A percentile compares a stretch with the other conserved stretches of the same genome.
phyloP scores from a whole-genome alignment of 768 basidiomycete species.

The Agaricus blazei region DNA sequence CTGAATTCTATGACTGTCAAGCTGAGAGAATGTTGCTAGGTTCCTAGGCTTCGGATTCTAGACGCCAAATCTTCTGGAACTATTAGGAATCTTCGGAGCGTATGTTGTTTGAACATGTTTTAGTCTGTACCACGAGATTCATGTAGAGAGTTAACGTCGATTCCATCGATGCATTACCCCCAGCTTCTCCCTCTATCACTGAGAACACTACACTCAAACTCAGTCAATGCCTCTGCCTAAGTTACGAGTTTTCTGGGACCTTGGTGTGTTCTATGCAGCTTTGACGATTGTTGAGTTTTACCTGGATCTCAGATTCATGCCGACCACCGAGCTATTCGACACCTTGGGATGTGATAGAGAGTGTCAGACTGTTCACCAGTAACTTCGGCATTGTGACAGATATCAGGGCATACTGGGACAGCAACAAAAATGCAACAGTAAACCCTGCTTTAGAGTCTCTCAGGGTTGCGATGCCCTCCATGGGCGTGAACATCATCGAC shows the following conservation, averaged over 20 bases:
- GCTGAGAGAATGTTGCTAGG: neutral
- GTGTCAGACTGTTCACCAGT: conserved; percentile 2
- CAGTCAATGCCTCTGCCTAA: neutral
- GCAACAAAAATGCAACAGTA: neutral
- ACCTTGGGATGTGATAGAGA: conserved; percentile 3
- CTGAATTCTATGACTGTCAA: conserved; percentile 19
- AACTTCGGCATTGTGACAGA: conserved; percentile 6
- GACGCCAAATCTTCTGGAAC: neutral
- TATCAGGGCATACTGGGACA: conserved; percentile 11
- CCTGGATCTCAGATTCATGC: conserved; percentile 7
- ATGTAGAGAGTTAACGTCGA: neutral
- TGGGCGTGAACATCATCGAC: conserved; percentile 3
- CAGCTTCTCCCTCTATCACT: neutral
- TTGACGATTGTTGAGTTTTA: neutral
- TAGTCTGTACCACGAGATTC: neutral
- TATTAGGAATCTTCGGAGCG: neutral
- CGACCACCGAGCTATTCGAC: conserved; percentile 1
- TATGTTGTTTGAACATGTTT: neutral
- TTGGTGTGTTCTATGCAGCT: conserved; percentile 6
- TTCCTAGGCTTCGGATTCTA: neutral
- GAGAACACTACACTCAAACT: neutral
- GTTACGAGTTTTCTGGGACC: conserved; percentile 11
- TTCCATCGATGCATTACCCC: neutral
- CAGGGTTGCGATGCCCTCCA: neutral
- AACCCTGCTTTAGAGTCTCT: neutral